These are phyloP conservation scores for Colletotrichum musicola DNA, from an alignment of 2,329 filamentous ascomycete genomes.

Conservation along the genomic window DNA sequence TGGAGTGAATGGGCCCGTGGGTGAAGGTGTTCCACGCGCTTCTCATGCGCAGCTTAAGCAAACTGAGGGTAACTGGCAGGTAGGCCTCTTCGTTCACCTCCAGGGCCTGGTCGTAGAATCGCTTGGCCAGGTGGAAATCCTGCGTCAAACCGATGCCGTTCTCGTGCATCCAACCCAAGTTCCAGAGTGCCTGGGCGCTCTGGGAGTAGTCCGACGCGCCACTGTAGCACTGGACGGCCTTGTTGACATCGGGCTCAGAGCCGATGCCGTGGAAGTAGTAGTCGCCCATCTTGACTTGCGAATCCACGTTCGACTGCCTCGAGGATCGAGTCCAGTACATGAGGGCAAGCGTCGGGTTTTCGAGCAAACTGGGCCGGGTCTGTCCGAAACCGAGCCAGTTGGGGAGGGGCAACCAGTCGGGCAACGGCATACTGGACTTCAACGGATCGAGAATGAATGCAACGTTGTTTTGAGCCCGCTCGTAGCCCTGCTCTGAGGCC, in stretches of 20 bases:
- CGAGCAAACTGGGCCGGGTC: constrained; percentile 53
- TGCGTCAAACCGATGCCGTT: constrained; percentile 93
- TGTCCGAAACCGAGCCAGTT: constrained; percentile 36
- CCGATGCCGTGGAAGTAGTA: constrained; percentile 92
- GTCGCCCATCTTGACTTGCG: constrained; percentile 97
- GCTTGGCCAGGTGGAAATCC: constrained; percentile 96
- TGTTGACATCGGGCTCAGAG: constrained; percentile 77
- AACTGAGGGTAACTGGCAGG: constrained; percentile 87
- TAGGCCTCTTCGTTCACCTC: constrained; percentile 95
- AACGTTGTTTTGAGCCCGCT: constrained; percentile 89
- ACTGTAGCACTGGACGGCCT: constrained; percentile 93
- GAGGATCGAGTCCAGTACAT: constrained; percentile 97
- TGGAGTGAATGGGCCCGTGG: constrained; percentile 90
- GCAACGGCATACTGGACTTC: constrained; percentile 70
- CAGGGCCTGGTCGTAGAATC: constrained; percentile 93
- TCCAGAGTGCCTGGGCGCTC: constrained; percentile 96
- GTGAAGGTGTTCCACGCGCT: constrained; percentile 97
- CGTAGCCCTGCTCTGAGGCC: constrained; percentile 93
- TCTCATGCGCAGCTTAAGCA: constrained; percentile 85
- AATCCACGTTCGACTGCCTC: constrained; percentile 92
- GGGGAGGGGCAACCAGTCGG: constrained; percentile 43
- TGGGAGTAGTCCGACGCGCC: constrained; percentile 91
- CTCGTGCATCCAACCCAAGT: constrained; percentile 99
- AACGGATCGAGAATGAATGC: constrained; percentile 86
- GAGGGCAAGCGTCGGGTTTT: constrained; percentile 75